Evolutionary conservation across 352 stramenopile species (phyloP).

Genomic region (Phytopythium mirpurense): DNA sequence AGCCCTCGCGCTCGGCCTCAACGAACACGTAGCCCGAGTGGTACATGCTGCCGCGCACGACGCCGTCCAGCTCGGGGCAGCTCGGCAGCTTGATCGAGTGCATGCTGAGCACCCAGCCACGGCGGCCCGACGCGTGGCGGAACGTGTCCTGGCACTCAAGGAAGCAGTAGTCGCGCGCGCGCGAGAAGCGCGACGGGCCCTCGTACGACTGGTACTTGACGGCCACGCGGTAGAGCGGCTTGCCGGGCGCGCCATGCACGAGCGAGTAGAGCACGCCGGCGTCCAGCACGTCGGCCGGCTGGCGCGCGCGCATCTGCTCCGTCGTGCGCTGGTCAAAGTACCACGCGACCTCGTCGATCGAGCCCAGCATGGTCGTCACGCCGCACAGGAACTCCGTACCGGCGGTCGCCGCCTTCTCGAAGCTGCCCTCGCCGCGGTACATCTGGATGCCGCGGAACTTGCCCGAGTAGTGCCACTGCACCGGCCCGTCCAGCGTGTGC

Average conservation of each 20-base stretch:
- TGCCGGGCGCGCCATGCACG: conserved; percentile 31
- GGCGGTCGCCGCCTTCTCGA: conserved; percentile 19
- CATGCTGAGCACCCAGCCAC: conserved; percentile 76
- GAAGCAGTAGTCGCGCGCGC: conserved; percentile 65
- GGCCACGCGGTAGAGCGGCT: conserved; percentile 56
- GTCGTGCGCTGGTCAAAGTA: conserved; percentile 73
- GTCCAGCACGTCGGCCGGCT: conserved; percentile 63
- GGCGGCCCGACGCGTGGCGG: conserved; percentile 53
- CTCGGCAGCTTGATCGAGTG: conserved; percentile 79
- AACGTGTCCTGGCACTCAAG: conserved; percentile 82
- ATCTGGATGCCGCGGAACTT: conserved; percentile 75
- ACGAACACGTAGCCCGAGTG: conserved; percentile 79
- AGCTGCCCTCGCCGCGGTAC: conserved; percentile 69
- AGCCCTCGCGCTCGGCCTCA: conserved; percentile 64
- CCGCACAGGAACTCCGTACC: conserved; percentile 66
- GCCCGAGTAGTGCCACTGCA: conserved; percentile 73
- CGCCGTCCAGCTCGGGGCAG: conserved; percentile 63
- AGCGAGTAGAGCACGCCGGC: conserved; percentile 62
- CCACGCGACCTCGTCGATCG: conserved; percentile 54
- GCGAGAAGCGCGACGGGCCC: conserved; percentile 44
- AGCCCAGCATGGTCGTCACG: conserved; percentile 68
- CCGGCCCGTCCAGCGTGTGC: conserved; percentile 63
- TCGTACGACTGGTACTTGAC: conserved; percentile 73
- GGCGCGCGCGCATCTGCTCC: conserved; percentile 45
- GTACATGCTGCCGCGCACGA: conserved; percentile 78